Evolutionary conservation across 345 rosid genomes (phyloP), one percentile per base, ranked within the genome.

Genomic region (Adansonia digitata): DNA sequence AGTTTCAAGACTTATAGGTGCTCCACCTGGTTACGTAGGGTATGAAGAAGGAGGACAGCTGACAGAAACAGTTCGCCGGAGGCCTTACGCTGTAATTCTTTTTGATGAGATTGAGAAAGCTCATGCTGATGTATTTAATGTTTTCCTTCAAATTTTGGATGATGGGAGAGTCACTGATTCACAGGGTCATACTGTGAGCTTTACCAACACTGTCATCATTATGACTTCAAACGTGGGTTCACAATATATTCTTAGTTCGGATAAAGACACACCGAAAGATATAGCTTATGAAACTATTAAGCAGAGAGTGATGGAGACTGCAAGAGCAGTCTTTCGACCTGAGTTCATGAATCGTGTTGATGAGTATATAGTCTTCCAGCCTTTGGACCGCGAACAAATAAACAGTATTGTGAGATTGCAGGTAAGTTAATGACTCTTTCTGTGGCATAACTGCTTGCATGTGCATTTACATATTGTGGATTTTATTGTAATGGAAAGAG

Each of bases 91-190:
- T 20, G 97, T 96, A 2, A 96, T 96, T 74, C 97, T 96, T 69
- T 93, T 96, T 6, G 99, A 96, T 64, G 99, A 96, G 88, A 93
- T 96, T 56, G 99, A 96, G 87, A 96, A 96, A 80, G 99, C 98
- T 34, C 99, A 96, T 51, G 79, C 83, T 31, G 99, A 93, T 69
- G 97, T 96, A 65, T 96, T 93, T 73, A 96, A 96, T 49, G 95
- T 96, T 73, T 92, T 96, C 87, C 99, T 96, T 75, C 99, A 92
- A 74, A 93, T 96, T 70, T 77, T 96, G 77, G 99, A 96, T 68
- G 99, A 96, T 66, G 99, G 99, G 64, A 84, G 99, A 74, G 98
- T 96, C 51, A 93, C 99, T 1, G 98, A 96, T 78, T 96, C 99
- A 49, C 98, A 93, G 75, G 98, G 98, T 48, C 92, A 94, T 31